phyloP scores from a whole-genome alignment of 495 filamentous ascomycete species.

The Penicillium pancosmium region DNA sequence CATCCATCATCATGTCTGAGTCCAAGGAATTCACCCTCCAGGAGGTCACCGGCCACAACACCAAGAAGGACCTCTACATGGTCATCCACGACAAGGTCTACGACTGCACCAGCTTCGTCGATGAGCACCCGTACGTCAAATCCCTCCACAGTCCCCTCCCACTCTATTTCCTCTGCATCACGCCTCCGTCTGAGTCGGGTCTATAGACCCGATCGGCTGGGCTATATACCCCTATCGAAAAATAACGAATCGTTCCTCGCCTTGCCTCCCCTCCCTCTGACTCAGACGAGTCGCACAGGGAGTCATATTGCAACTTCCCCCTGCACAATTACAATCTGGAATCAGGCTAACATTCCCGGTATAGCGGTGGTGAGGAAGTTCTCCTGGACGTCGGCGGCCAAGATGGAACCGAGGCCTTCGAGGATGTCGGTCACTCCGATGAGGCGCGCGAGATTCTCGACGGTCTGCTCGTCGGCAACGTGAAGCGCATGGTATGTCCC shows the following conservation, averaged over 20 bases:
- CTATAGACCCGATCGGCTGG: background rate
- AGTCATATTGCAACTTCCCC: no score
- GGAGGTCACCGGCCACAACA: constrained; percentile 84
- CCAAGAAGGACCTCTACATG: constrained; percentile 93
- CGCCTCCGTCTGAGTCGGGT: background rate
- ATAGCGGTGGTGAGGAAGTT: constrained; percentile 96
- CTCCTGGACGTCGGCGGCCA: constrained; percentile 94
- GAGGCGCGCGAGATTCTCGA: constrained; percentile 95
- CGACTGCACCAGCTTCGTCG: constrained; percentile 82
- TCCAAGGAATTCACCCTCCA: constrained; percentile 76
- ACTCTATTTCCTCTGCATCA: no score
- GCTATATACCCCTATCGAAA: constrained; percentile 11
- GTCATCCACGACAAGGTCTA: constrained; percentile 98
- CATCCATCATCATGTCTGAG: constrained; percentile 60
- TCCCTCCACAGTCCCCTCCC: background rate
- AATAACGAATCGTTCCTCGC: constrained; percentile 1
- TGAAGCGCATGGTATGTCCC: constrained; percentile 81
- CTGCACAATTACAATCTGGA: background rate
- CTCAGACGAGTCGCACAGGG: constrained; percentile 1
- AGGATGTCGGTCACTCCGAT: constrained; percentile 99
- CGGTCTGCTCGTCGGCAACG: constrained; percentile 71
- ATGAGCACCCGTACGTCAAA: constrained; percentile 95
- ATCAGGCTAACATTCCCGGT: constrained; percentile 14
- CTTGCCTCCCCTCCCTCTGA: background rate
- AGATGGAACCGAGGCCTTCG: constrained; percentile 97